Base-by-base conservation (phyloP, 169 alveolate genomes). In the Eimeria nieschulzi region DNA sequence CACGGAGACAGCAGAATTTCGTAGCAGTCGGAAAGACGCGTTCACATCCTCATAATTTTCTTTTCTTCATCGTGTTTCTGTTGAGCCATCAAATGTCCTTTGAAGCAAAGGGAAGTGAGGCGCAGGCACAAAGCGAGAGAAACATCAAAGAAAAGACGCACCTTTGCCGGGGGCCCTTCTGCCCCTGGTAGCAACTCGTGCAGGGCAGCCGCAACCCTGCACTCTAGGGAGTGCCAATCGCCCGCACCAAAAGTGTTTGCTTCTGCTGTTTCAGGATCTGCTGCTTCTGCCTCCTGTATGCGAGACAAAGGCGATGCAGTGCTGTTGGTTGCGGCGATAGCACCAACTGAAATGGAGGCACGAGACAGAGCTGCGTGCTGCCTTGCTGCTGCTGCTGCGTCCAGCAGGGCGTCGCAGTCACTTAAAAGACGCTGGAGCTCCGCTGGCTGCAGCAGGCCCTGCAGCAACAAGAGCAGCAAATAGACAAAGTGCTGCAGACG, bases 151-250 rank as follows among this genome's bases (percentile, higher is more conserved):
- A 17, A 17, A 23, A 9, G 17, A 8, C 88, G n/a, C 59, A 82
- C 88, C 76, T 82, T 82, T 7, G 64, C 88, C n/a, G 88, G 88
- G 12, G 88, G 70, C 61, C 88, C 88, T 53, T 82, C 88, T 9
- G 88, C 76, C 8, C 26, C 51, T 2, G 88, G 88, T 17, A 82
- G 68, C 9, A 82, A 75, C 53, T 6, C 64, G 39, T 59, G 78
- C 76, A 82, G 78, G 76, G 70, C 70, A 12, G 59, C 63, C 64
- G 76, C 88, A 15, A 82, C 88, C 53, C 63, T 75, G 3, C 19
- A n/a, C 88, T 82, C 88, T 21, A 82, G 88, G 26, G 59, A 82
- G n/a, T 82, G 61, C 88, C 88, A 82, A 21, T 82, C 88, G 59
- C 88, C 72, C 2, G 46, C 72, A 15, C 87, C 23, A 5, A 17